Percentiles rank a stretch among this genome's conserved stretches.
Evolutionary conservation across 2,329 filamentous ascomycete species (phyloP).

Genomic region (Phyllosticta citriasiana): DNA sequence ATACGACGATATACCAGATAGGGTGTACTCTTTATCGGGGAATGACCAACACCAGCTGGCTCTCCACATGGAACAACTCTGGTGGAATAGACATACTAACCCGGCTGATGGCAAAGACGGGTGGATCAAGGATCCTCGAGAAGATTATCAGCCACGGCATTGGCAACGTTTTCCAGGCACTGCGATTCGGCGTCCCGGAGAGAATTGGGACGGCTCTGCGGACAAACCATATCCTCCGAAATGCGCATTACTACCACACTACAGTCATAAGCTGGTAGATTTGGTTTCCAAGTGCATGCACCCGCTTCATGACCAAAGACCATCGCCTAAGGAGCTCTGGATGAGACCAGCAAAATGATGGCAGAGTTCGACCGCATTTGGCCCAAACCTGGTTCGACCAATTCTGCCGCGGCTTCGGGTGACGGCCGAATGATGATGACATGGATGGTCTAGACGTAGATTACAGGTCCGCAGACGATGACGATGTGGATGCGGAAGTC

Average conservation of each 20-base stretch:
- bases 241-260: neutral
- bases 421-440: no score
- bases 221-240: neutral
- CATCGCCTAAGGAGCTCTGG: neutral
- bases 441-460: no score
- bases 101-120: no score
- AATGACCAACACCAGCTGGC: neutral
- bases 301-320: neutral
- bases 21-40: neutral
- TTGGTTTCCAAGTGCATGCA: neutral
- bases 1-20: neutral
- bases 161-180: neutral
- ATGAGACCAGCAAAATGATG: neutral
- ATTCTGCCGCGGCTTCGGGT: no score
- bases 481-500: no score
- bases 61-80: neutral
- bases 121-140: no score
- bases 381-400: neutral
- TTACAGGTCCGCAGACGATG: no score
- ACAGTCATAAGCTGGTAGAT: neutral
- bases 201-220: neutral
- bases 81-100: neutral
- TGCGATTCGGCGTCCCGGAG: neutral
- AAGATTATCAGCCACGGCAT: no score
- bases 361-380: neutral